These are phyloP conservation scores for Rugonectria rugulosa DNA, from an alignment of 2,329 filamentous ascomycete species.

Conservation along the genomic window DNA sequence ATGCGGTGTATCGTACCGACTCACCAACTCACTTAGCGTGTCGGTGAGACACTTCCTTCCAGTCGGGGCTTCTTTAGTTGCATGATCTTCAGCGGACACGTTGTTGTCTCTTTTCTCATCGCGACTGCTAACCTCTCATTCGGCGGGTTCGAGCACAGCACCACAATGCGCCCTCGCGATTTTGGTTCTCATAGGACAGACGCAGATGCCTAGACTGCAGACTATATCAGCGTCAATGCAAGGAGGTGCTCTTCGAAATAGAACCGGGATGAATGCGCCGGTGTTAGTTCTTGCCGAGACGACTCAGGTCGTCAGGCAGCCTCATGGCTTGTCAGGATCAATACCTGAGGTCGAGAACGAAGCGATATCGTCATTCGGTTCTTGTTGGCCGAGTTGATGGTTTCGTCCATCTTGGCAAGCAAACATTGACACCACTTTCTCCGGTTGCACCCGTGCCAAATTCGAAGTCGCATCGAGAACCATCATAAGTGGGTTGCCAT, in stretches of 20 bases:
- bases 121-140: slow-evolving; percentile 10
- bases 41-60: slow-evolving; percentile 16
- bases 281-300: slow-evolving; percentile 15
- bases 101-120: slow-evolving; percentile 27
- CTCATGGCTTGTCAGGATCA: slow-evolving; percentile 12
- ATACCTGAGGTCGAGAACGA: not conserved
- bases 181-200: slow-evolving; percentile 17
- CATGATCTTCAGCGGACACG: slow-evolving; percentile 18
- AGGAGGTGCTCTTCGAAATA: slow-evolving; percentile 17
- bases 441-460: slow-evolving; percentile 1
- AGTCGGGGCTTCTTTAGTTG: slow-evolving; percentile 12
- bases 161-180: slow-evolving; percentile 19
- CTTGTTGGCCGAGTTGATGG: slow-evolving; percentile 6
- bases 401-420: slow-evolving; percentile 15
- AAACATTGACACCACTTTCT: not conserved
- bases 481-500: not conserved
- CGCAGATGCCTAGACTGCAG: slow-evolving; percentile 14
- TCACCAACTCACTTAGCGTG: slow-evolving; percentile 7
- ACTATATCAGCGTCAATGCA: slow-evolving; percentile 24
- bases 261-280: slow-evolving; percentile 22
- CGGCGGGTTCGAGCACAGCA: slow-evolving; percentile 11
- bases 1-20: slow-evolving; percentile 18
- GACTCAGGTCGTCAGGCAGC: slow-evolving; percentile 11
- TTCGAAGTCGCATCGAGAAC: not conserved
- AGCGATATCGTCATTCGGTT: slow-evolving; percentile 12